phyloP scores from a whole-genome alignment of 129 eudicot genomes.

The Arctium lappa region DNA sequence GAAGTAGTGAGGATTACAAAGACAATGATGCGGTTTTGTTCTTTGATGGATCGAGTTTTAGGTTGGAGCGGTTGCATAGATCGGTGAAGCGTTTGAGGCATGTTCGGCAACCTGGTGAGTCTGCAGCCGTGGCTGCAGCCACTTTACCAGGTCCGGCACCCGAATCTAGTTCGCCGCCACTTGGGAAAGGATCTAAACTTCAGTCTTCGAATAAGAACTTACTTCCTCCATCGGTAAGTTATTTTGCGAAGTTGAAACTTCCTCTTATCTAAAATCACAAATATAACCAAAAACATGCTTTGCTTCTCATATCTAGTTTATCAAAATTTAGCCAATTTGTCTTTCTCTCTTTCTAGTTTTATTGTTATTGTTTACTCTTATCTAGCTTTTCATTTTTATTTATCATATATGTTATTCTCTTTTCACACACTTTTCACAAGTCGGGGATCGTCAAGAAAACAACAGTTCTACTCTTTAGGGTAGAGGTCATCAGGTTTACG shows the following conservation, averaged over 20 bases:
- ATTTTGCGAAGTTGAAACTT: not conserved
- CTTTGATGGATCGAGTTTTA: constrained; percentile 82
- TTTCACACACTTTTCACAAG: no score
- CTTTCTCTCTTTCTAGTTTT: not conserved
- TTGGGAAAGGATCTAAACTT: constrained; percentile 45
- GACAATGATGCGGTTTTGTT: constrained; percentile 95
- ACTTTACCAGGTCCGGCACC: constrained; percentile 27
- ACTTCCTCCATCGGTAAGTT: constrained; percentile 55
- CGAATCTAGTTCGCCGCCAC: constrained; percentile 58
- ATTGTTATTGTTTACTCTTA: not conserved
- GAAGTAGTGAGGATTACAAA: constrained; percentile 83
- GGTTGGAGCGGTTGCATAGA: constrained; percentile 88
- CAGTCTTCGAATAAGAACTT: constrained; percentile 50
- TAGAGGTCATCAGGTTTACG: no score
- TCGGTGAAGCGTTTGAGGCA: constrained; percentile 83
- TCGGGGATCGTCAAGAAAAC: no score
- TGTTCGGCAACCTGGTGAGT: constrained; percentile 75
- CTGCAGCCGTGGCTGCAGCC: constrained; percentile 44
- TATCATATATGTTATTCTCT: not conserved
- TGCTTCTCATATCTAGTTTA: not conserved
- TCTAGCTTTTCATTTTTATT: not conserved
- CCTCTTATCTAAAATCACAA: no score
- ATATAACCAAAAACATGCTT: not conserved
- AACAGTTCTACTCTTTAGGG: no score
- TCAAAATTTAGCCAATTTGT: not conserved